Evolutionary conservation across 805 yeast species (phyloP).

Genomic region (Barnettozyma botsteinii): DNA sequence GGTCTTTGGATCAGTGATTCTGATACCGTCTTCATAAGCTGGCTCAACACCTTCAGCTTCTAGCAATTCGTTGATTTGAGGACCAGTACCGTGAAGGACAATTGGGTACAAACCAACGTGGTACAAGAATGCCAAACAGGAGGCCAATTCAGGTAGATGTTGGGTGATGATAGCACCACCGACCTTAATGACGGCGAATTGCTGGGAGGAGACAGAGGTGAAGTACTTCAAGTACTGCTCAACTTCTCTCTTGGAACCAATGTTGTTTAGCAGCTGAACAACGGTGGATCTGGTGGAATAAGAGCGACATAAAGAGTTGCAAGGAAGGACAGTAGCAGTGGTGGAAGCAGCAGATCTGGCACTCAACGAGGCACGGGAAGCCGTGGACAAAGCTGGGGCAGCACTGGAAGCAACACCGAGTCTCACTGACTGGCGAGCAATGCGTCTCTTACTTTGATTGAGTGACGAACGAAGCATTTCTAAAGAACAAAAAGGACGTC

Average conservation of each 20-base stretch:
- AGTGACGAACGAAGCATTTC: conserved; percentile 27
- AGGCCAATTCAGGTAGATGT: conserved; percentile 86
- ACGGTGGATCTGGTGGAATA: conserved; percentile 89
- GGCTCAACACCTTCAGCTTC: conserved; percentile 96
- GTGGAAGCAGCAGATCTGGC: conserved; percentile 14
- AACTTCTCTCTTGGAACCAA: conserved; percentile 96
- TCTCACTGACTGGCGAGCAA: conserved; percentile 20
- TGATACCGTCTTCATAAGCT: conserved; percentile 90
- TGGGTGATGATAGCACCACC: conserved; percentile 99
- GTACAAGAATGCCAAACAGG: conserved; percentile 90
- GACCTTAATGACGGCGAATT: conserved; percentile 96
- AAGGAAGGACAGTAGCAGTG: conserved; percentile 10
- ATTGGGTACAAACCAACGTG: conserved; percentile 97
- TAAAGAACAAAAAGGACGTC: too few relatives aligned
- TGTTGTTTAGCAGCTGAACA: conserved; percentile 88
- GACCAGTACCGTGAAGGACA: conserved; percentile 97
- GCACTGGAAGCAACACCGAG: conserved; percentile 12
- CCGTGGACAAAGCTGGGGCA: conserved; percentile 6
- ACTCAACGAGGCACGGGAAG: conserved; percentile 7
- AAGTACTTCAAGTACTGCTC: conserved; percentile 96
- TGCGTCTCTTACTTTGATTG: conserved; percentile 22
- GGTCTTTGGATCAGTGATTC: conserved; percentile 90
- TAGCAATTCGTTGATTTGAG: conserved; percentile 90
- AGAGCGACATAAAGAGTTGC: conserved; percentile 18
- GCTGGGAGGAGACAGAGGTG: conserved; percentile 93